phyloP scores from a whole-genome alignment of 2,329 filamentous ascomycete genomes.

The Botrytis elliptica region DNA sequence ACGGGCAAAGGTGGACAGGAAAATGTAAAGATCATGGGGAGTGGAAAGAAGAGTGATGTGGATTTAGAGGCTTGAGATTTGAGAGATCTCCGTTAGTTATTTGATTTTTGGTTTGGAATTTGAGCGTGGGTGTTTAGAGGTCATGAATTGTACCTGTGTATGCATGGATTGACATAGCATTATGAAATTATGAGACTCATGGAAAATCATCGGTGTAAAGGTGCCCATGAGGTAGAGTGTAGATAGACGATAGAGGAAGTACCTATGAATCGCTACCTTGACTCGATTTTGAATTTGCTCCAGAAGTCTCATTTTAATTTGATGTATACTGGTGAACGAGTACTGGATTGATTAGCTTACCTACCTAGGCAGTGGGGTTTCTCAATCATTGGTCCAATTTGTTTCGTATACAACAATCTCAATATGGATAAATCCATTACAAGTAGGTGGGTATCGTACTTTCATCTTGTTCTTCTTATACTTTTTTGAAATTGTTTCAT shows the following conservation, averaged over 20 bases:
- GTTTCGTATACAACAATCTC: background rate
- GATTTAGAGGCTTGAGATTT: slow-evolving; percentile 12
- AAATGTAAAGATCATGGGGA: background rate
- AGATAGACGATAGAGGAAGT: background rate
- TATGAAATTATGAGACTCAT: background rate
- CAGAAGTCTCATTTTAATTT: background rate
- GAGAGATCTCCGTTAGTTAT: background rate
- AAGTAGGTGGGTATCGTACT: background rate
- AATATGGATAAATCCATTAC: background rate
- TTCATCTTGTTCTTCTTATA: background rate
- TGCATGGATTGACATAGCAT: background rate
- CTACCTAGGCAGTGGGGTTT: background rate
- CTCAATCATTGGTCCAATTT: background rate
- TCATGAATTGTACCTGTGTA: background rate
- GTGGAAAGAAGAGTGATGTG: slow-evolving; percentile 11
- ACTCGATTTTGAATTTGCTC: background rate
- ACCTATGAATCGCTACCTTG: background rate
- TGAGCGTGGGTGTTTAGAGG: background rate
- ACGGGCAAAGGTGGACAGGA: background rate
- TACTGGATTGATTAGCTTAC: background rate
- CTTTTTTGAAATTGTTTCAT: background rate
- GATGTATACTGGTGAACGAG: background rate
- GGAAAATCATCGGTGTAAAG: background rate
- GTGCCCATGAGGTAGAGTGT: background rate
- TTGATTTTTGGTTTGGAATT: background rate